phyloP scores from a whole-genome alignment of 2,329 filamentous ascomycete genomes.

The Aspergillus ochraceoroseus region DNA sequence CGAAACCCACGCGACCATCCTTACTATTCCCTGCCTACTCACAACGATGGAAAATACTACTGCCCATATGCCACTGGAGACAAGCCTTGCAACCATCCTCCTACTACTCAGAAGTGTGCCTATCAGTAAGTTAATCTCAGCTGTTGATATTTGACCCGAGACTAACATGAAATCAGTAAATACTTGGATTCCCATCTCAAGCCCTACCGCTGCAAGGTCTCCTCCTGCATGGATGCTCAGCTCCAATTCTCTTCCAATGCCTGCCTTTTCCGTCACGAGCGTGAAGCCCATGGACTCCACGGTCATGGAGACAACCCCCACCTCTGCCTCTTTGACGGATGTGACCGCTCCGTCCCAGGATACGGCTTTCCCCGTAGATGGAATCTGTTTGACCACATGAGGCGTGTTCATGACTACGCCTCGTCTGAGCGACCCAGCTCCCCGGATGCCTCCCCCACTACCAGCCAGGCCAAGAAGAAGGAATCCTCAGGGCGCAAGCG shows the following conservation, averaged over 20 bases:
- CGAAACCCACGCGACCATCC: constrained; percentile 42
- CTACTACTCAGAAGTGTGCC: constrained; percentile 97
- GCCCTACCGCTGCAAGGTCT: constrained; percentile 89
- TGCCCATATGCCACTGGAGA: constrained; percentile 73
- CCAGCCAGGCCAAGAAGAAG: constrained; percentile 38
- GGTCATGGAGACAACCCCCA: constrained; percentile 91
- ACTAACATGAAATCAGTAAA: constrained; percentile 58
- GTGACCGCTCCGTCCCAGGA: constrained; percentile 73
- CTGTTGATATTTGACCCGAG: constrained; percentile 5
- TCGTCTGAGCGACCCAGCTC: constrained; percentile 42
- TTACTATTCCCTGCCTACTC: constrained; percentile 42
- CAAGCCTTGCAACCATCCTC: constrained; percentile 76
- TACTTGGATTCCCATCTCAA: constrained; percentile 95
- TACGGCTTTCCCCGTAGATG: constrained; percentile 92
- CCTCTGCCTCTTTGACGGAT: constrained; percentile 80
- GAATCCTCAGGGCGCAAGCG: constrained; percentile 39
- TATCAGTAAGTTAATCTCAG: constrained; percentile 73
- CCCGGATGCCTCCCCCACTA: constrained; percentile 36
- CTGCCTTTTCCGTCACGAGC: constrained; percentile 88
- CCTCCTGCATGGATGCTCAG: constrained; percentile 74
- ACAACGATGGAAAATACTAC: constrained; percentile 76
- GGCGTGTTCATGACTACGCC: constrained; percentile 71
- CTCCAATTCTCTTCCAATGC: constrained; percentile 95
- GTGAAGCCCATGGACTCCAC: constrained; percentile 92
- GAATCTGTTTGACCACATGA: constrained; percentile 97